phyloP scores from a whole-genome alignment of 257 asterid genomes.

The Leptodermis oblonga region DNA sequence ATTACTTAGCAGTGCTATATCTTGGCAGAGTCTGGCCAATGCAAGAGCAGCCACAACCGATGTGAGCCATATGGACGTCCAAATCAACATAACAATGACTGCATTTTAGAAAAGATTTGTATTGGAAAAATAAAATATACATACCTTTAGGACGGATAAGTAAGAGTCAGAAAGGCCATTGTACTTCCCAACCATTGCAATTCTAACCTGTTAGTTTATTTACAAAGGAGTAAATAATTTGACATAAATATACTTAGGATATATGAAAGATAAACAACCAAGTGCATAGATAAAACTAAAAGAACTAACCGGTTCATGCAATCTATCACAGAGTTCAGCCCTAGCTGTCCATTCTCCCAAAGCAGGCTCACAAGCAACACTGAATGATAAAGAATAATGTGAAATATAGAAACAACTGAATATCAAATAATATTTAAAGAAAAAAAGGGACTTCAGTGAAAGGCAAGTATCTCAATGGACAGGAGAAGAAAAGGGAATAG shows the following conservation, averaged over 20 bases:
- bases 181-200: constrained; percentile 53
- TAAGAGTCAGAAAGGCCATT: constrained; percentile 42
- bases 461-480: background rate
- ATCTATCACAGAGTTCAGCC: constrained; percentile 63
- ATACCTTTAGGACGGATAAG: constrained; percentile 47
- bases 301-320: constrained; percentile 67
- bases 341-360: constrained; percentile 79
- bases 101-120: background rate
- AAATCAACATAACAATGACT: background rate
- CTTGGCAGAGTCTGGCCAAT: background rate
- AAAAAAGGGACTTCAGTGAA: background rate
- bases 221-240: constrained; percentile 8
- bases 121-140: background rate
- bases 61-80: background rate
- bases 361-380: constrained; percentile 57
- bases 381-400: constrained; percentile 20
- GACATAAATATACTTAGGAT: constrained; percentile 1
- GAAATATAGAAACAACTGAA: background rate
- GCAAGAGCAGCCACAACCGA: background rate
- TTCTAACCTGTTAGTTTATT: constrained; percentile 31
- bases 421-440: background rate
- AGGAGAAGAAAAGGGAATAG: constrained; percentile 3
- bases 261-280: background rate
- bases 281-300: background rate
- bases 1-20: background rate